Percentiles rank a stretch among this genome's conserved stretches.
These are phyloP conservation scores for Paraconiothyrium brasiliense DNA, from an alignment of 2,329 filamentous ascomycete species.

Conservation along the genomic window DNA sequence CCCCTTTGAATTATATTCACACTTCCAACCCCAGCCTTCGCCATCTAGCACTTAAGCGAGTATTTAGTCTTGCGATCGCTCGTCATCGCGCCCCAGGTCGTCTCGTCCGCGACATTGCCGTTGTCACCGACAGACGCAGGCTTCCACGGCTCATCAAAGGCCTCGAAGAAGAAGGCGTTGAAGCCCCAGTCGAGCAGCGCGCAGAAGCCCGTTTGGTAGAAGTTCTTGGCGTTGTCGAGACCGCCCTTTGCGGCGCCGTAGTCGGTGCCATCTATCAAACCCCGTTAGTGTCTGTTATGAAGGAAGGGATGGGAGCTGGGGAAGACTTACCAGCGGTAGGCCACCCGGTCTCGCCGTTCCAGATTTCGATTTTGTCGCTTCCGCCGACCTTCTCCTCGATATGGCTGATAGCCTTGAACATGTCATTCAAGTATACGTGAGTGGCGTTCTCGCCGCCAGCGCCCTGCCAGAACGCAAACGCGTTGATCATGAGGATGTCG, in stretches of 20 bases:
- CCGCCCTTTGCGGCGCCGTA: constrained; percentile 70
- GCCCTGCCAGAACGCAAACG: constrained; percentile 78
- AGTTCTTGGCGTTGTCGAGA: constrained; percentile 66
- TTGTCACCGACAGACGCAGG: constrained; percentile 70
- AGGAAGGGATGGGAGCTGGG: constrained; percentile 3
- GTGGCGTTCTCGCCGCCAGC: constrained; percentile 66
- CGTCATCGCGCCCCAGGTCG: constrained; percentile 74
- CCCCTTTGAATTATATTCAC: not conserved
- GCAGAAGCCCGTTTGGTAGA: constrained; percentile 71
- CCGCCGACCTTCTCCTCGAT: constrained; percentile 68
- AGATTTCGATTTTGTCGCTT: constrained; percentile 65
- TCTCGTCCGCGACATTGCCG: constrained; percentile 69
- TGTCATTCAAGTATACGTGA: constrained; percentile 72
- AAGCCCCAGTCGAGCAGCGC: constrained; percentile 71
- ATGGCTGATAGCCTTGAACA: constrained; percentile 69
- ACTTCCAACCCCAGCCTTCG: not conserved
- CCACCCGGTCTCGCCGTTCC: constrained; percentile 76
- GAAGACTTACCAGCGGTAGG: constrained; percentile 59
- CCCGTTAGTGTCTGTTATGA: constrained; percentile 21
- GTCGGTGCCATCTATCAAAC: constrained; percentile 63
- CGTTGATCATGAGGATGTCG: constrained; percentile 71
- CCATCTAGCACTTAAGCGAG: constrained; percentile 54
- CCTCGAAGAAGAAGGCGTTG: constrained; percentile 78
- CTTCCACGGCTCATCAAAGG: constrained; percentile 78
- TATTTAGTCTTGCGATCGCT: constrained; percentile 68